These are phyloP conservation scores for Coleophoma eucalyptorum DNA, from an alignment of 2,329 filamentous ascomycete species.

Conservation along the genomic window DNA sequence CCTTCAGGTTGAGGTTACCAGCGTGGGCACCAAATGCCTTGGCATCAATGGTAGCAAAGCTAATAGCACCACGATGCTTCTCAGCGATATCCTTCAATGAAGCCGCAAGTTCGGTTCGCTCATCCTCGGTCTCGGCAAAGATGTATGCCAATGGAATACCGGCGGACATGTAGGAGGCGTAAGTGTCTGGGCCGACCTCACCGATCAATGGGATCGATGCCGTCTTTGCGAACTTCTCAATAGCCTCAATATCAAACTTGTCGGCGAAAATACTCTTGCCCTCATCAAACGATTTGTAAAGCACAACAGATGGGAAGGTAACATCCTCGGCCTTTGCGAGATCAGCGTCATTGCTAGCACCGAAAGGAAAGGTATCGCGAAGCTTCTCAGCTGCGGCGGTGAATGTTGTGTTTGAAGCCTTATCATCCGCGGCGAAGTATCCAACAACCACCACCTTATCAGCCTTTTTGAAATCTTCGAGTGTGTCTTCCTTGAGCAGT, in stretches of 20 bases:
- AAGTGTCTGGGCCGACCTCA: constrained; percentile 96
- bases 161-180: constrained; percentile 89
- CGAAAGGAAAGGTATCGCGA: constrained; percentile 91
- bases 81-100: constrained; percentile 82
- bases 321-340: constrained; percentile 89
- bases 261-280: constrained; percentile 83
- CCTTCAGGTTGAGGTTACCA: constrained; percentile 93
- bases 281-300: constrained; percentile 98
- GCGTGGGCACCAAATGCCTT: constrained; percentile 92
- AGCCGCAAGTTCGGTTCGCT: constrained; percentile 75
- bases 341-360: constrained; percentile 75
- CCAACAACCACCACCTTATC: constrained; percentile 95
- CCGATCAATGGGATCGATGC: constrained; percentile 87
- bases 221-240: constrained; percentile 79
- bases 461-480: constrained; percentile 95
- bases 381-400: constrained; percentile 64
- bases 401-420: constrained; percentile 85
- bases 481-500: constrained; percentile 70
- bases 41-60: constrained; percentile 97
- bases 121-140: constrained; percentile 88
- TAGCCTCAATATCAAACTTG: constrained; percentile 76
- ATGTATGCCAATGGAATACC: constrained; percentile 95
- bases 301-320: constrained; percentile 78
- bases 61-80: constrained; percentile 90
- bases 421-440: constrained; percentile 77